Percentiles rank a stretch among this genome's conserved stretches.
These are phyloP conservation scores for Juncus effusus DNA, from an alignment of 176 grass and related monocot genomes.

Conservation along the genomic window DNA sequence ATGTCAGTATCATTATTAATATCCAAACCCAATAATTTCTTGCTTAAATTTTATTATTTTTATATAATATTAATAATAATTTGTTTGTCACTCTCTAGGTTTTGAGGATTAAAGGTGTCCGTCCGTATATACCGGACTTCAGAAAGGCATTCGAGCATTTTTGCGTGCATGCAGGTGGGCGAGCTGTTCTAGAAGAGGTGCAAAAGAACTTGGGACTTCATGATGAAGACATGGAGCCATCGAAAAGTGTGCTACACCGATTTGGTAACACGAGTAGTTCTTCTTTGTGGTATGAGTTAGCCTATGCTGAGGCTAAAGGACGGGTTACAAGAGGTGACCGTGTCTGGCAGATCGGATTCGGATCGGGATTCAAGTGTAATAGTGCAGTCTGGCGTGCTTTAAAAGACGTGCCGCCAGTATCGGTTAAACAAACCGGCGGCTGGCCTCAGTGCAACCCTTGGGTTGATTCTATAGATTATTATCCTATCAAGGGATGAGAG, in stretches of 20 bases:
- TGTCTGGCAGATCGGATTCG: conserved; percentile 63
- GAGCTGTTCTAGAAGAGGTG: conserved; percentile 67
- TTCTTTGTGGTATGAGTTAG: conserved; percentile 70
- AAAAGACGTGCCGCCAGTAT: conserved; percentile 40
- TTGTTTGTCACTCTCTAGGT: conserved; percentile 7
- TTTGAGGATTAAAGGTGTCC: conserved; percentile 13
- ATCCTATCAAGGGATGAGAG: conserved; percentile 45
- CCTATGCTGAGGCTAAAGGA: conserved; percentile 69
- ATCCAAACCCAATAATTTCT: neutral
- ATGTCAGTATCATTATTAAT: neutral
- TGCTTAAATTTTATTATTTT: conserved; percentile 2
- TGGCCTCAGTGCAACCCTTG: conserved; percentile 49
- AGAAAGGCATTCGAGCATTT: conserved; percentile 82
- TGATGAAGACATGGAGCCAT: conserved; percentile 56
- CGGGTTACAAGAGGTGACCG: conserved; percentile 45
- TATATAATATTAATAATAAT: neutral
- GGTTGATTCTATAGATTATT: conserved; percentile 43
- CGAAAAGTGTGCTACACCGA: conserved; percentile 52
- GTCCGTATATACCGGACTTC: conserved; percentile 62
- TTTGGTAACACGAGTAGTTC: conserved; percentile 76
- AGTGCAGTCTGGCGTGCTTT: conserved; percentile 56
- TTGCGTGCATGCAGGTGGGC: conserved; percentile 74
- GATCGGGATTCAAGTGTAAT: conserved; percentile 65
- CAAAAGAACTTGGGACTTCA: conserved; percentile 57
- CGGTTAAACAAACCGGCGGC: neutral